These are phyloP conservation scores for Chlorella sp. DNA, from an alignment of 139 green algal species.

Conservation along the genomic window DNA sequence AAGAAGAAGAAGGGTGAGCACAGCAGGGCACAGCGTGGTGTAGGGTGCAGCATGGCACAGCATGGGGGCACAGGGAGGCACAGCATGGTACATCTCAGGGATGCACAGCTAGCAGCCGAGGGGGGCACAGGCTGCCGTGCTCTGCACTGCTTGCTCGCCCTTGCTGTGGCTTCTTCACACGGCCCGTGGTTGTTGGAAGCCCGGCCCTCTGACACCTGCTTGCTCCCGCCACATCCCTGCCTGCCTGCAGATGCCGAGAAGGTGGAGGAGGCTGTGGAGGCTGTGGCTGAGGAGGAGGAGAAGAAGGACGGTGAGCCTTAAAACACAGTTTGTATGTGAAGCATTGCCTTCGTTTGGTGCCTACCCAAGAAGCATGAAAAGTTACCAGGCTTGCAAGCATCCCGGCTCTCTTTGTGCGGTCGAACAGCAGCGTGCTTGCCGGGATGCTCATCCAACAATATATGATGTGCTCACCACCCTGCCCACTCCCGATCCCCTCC, in stretches of 20 bases:
- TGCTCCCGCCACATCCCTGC: not conserved
- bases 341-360: no score
- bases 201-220: not conserved
- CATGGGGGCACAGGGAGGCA: not conserved
- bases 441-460: no score
- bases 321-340: not conserved
- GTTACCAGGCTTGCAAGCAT: no score
- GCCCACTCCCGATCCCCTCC: no score
- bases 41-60: not conserved
- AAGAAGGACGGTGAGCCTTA: constrained; percentile 37
- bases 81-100: no score
- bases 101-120: no score
- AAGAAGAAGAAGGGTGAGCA: constrained; percentile 43
- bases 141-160: not conserved
- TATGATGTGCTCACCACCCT: no score
- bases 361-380: no score
- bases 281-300: constrained; percentile 39
- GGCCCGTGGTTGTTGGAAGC: not conserved
- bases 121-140: not conserved
- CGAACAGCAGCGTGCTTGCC: no score
- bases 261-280: no score
- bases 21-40: not conserved
- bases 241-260: not conserved
- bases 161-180: not conserved
- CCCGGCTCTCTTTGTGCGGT: no score